Evolutionary conservation across 1,139 yeast species (phyloP).

Genomic region (Schizosaccharomyces versatilis): DNA sequence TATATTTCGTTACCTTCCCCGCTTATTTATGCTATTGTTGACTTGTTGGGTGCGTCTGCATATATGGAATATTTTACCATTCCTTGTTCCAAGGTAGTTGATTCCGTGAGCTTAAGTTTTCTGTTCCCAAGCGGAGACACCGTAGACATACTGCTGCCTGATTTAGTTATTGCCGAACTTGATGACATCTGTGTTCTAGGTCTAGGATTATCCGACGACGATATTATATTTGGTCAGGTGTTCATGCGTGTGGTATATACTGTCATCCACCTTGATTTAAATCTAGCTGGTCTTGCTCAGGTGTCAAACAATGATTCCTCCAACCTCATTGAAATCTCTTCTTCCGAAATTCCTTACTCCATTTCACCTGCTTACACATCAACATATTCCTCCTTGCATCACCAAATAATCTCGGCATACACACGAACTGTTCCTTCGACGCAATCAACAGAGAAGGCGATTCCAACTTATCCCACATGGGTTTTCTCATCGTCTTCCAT

Average conservation of each 20-base stretch:
- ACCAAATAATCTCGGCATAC: no score
- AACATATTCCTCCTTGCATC: no score
- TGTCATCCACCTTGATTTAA: not conserved
- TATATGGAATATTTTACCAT: not conserved
- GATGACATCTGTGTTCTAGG: not conserved
- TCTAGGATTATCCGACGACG: not conserved
- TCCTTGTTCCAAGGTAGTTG: not conserved
- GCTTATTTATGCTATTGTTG: not conserved
- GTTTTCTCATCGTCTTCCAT: no score
- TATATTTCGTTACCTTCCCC: not conserved
- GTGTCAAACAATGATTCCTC: not conserved
- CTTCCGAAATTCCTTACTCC: not conserved
- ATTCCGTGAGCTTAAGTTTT: not conserved
- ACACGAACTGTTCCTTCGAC: no score
- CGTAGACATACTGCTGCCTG: not conserved
- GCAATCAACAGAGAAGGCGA: no score
- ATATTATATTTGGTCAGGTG: not conserved
- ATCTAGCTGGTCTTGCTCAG: not conserved
- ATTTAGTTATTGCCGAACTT: not conserved
- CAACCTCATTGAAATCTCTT: not conserved
- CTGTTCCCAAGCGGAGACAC: not conserved
- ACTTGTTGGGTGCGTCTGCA: not conserved
- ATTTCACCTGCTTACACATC: no score
- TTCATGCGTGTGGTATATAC: not conserved
- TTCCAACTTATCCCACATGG: no score